Conservation (phyloP, 345 rosid genomes). For the Citrus sp. region DNA sequence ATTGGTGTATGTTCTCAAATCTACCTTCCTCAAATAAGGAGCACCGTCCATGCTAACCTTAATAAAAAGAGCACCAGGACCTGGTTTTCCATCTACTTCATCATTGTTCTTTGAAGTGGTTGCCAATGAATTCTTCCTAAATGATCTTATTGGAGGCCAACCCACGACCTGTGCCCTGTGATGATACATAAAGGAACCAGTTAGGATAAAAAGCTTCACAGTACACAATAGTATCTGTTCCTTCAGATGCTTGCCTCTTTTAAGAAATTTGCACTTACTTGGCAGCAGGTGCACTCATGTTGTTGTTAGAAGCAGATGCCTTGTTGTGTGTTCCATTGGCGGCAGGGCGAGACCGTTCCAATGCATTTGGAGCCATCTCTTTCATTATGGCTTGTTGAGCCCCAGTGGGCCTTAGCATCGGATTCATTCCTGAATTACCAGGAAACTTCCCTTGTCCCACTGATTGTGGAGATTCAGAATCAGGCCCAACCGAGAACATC, state of each 20-base stretch:
- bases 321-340: conserved; percentile 26
- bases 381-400: conserved; percentile 36
- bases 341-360: conserved; percentile 30
- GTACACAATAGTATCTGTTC: neutral
- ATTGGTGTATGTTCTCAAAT: conserved; percentile 62
- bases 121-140: conserved; percentile 71
- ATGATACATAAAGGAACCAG: conserved; percentile 15
- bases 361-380: conserved; percentile 38
- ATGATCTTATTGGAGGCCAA: conserved; percentile 92
- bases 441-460: conserved; percentile 39
- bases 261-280: conserved; percentile 46
- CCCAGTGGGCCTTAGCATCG: conserved; percentile 36
- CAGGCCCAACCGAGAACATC: conserved; percentile 50
- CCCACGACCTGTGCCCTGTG: conserved; percentile 90
- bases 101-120: conserved; percentile 69
- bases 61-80: conserved; percentile 65
- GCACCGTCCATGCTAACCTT: conserved; percentile 99
- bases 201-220: neutral
- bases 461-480: conserved; percentile 37
- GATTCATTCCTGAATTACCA: conserved; percentile 46
- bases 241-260: neutral
- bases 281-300: conserved; percentile 58
- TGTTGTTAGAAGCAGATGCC: conserved; percentile 36
- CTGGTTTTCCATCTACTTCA: conserved; percentile 86
- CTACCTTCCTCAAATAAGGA: conserved; percentile 88